Evolutionary conservation across 1,284 basidiomycete species (phyloP).

Genomic region (Melampsora americana): DNA sequence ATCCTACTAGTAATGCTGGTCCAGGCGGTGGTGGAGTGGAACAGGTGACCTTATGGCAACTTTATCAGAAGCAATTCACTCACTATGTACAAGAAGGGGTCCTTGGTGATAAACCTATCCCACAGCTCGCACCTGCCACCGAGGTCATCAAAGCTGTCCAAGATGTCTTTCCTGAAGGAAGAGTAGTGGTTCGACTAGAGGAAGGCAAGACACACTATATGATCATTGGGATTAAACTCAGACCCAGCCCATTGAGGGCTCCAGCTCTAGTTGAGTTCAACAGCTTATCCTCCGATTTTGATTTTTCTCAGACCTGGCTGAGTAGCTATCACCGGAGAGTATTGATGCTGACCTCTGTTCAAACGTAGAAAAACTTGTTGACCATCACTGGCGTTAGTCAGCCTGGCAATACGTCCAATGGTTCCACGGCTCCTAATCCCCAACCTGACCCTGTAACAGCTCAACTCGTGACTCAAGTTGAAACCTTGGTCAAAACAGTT

Average conservation of each 20-base stretch:
- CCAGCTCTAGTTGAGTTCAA: slow-evolving; percentile 40
- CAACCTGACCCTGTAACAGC: slow-evolving; percentile 28
- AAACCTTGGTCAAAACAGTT: slow-evolving; percentile 36
- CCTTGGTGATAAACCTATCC: slow-evolving; percentile 27
- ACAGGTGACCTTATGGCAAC: slow-evolving; percentile 44
- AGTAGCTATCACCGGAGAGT: neutral
- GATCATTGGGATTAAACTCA: slow-evolving; percentile 43
- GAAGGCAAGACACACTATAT: slow-evolving; percentile 43
- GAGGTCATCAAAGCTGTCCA: slow-evolving; percentile 45
- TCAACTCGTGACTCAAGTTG: slow-evolving; percentile 36
- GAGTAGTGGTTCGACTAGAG: slow-evolving; percentile 41
- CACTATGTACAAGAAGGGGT: slow-evolving; percentile 32
- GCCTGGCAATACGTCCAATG: slow-evolving; percentile 24
- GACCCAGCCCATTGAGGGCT: slow-evolving; percentile 22
- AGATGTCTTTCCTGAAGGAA: slow-evolving; percentile 43
- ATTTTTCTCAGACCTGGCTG: neutral
- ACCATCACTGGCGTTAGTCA: slow-evolving; percentile 34
- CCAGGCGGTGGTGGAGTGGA: slow-evolving; percentile 43
- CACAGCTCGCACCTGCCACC: slow-evolving; percentile 41
- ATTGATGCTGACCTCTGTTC: neutral
- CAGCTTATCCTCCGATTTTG: neutral
- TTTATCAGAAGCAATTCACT: slow-evolving; percentile 44
- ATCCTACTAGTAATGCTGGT: slow-evolving; percentile 39
- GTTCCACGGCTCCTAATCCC: slow-evolving; percentile 3
- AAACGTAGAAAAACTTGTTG: slow-evolving; percentile 33